Evolutionary conservation across 768 basidiomycete species (phyloP).

Genomic region (Mycena crocata): DNA sequence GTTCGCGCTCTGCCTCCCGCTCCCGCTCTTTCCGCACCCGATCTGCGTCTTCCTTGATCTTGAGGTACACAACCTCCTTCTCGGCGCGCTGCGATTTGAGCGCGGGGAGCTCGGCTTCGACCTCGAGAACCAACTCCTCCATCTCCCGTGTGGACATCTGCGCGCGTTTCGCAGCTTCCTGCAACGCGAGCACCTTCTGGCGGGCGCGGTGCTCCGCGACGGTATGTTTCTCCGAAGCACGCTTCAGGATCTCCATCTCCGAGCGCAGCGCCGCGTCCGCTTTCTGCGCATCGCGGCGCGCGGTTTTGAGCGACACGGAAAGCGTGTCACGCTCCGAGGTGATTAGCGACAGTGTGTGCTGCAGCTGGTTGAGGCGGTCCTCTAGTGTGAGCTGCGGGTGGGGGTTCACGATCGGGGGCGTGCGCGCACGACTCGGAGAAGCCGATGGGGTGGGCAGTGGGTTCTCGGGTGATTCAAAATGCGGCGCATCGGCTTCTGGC

Average conservation of each 20-base stretch:
- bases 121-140: conserved; percentile 57
- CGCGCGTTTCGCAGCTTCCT: conserved; percentile 88
- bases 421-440: conserved; percentile 47
- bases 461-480: conserved; percentile 48
- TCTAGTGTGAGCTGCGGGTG: conserved; percentile 65
- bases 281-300: conserved; percentile 86
- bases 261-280: conserved; percentile 82
- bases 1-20: conserved; percentile 60
- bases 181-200: conserved; percentile 88
- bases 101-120: conserved; percentile 58
- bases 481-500: conserved; percentile 49
- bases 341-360: conserved; percentile 71
- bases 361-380: conserved; percentile 74
- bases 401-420: conserved; percentile 45
- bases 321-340: conserved; percentile 77
- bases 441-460: conserved; percentile 54
- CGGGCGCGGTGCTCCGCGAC: conserved; percentile 82
- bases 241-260: conserved; percentile 87
- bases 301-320: conserved; percentile 75
- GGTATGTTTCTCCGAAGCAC: conserved; percentile 83
- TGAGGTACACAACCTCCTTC: conserved; percentile 56
- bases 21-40: conserved; percentile 57
- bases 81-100: conserved; percentile 50
- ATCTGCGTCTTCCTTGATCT: conserved; percentile 63
- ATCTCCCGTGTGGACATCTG: conserved; percentile 65